Conservation (phyloP, 768 basidiomycete species). For the Termitomyces sp. region DNA sequence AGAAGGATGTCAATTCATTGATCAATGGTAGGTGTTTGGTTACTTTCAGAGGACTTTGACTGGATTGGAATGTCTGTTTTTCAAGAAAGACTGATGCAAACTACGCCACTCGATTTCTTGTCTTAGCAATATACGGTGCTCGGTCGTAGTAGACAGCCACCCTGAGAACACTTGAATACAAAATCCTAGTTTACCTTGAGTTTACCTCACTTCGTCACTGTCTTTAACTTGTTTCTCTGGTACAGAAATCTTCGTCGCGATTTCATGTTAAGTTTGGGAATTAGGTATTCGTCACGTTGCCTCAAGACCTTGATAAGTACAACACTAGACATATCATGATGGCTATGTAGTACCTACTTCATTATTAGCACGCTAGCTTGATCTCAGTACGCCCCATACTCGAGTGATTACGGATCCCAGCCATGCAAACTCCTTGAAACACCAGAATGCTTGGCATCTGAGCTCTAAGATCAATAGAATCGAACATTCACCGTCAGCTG, state of each 20-base stretch:
- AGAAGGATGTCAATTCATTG: neutral
- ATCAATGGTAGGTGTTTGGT: neutral
- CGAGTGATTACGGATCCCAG: no score
- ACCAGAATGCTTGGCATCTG: no score
- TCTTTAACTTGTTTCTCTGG: neutral
- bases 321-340: no score
- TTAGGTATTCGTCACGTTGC: no score
- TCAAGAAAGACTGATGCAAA: neutral
- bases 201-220: neutral
- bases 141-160: neutral
- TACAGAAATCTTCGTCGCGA: neutral
- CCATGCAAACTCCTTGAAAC: no score
- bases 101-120: neutral
- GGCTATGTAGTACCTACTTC: no score
- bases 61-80: neutral
- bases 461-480: no score
- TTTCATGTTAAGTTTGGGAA: no score
- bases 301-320: no score
- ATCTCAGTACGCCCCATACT: no score
- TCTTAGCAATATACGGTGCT: neutral
- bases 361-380: no score
- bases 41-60: neutral
- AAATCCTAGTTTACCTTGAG: neutral
- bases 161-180: neutral
- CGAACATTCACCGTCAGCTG: no score